phyloP scores from a whole-genome alignment of 768 basidiomycete genomes.

The Agrocybe pediades region DNA sequence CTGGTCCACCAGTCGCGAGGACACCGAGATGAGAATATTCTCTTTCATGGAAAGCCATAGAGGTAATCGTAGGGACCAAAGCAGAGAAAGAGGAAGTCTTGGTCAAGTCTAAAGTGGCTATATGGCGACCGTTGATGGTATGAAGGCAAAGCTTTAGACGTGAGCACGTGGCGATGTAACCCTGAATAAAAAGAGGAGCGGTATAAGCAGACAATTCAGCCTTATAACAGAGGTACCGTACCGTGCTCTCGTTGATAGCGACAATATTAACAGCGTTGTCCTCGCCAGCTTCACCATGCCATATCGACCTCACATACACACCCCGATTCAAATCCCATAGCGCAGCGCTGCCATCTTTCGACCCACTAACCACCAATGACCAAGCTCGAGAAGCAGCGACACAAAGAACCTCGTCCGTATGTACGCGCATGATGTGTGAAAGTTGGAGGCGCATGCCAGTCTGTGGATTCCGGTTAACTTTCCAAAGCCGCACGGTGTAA shows the following conservation, averaged over 20 bases:
- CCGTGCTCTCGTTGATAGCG: slow-evolving; percentile 85
- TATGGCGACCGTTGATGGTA: slow-evolving; percentile 83
- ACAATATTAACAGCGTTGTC: slow-evolving; percentile 60
- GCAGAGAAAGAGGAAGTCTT: slow-evolving; percentile 41
- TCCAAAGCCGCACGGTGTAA: slow-evolving; percentile 86
- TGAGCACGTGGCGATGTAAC: slow-evolving; percentile 87
- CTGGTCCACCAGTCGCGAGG: slow-evolving; percentile 78
- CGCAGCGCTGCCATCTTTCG: slow-evolving; percentile 82
- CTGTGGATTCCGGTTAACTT: slow-evolving; percentile 43
- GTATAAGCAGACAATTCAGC: background rate
- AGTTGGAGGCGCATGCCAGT: slow-evolving; percentile 34
- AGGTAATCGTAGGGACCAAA: slow-evolving; percentile 61
- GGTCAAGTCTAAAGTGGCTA: slow-evolving; percentile 68
- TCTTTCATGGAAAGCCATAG: slow-evolving; percentile 85
- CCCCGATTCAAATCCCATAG: slow-evolving; percentile 91
- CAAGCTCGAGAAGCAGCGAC: slow-evolving; percentile 78
- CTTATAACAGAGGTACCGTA: slow-evolving; percentile 36
- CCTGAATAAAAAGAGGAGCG: slow-evolving; percentile 43
- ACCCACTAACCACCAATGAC: slow-evolving; percentile 84
- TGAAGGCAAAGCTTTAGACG: slow-evolving; percentile 70
- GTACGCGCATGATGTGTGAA: slow-evolving; percentile 80
- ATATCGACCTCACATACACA: slow-evolving; percentile 78
- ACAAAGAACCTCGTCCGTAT: slow-evolving; percentile 66
- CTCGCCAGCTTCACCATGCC: slow-evolving; percentile 54
- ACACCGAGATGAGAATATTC: slow-evolving; percentile 81